These are phyloP conservation scores for Aspergillus flavus DNA, from an alignment of 2,329 filamentous ascomycete genomes.

Conservation along the genomic window DNA sequence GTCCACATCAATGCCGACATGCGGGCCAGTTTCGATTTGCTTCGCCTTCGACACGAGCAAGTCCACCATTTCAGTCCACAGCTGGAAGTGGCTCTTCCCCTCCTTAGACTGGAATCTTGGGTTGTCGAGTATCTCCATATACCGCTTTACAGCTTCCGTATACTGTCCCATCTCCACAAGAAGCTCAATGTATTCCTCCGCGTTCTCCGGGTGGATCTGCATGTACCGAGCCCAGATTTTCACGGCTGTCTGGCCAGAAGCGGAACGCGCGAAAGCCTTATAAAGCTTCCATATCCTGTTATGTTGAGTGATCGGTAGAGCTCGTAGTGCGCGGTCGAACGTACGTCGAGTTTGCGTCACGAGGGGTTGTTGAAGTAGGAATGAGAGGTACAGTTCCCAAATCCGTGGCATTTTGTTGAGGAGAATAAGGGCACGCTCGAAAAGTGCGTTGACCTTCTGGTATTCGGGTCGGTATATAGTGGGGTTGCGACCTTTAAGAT, in stretches of 20 bases:
- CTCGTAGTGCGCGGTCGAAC: conserved; percentile 89
- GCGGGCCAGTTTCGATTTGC: conserved; percentile 77
- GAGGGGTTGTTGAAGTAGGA: conserved; percentile 87
- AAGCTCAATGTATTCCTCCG: conserved; percentile 92
- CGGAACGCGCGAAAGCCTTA: conserved; percentile 85
- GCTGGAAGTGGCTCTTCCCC: conserved; percentile 90
- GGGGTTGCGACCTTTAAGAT: conserved; percentile 80
- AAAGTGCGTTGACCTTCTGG: conserved; percentile 90
- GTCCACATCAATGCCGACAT: conserved; percentile 85
- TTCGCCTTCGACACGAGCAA: conserved; percentile 87
- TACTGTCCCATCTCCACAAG: conserved; percentile 79
- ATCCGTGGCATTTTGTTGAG: conserved; percentile 99
- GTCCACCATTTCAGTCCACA: conserved; percentile 98
- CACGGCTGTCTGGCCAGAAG: conserved; percentile 84
- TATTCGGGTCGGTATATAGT: conserved; percentile 78
- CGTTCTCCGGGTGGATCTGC: conserved; percentile 93
- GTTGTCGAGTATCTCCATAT: conserved; percentile 91
- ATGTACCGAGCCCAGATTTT: conserved; percentile 95
- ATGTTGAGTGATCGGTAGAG: conserved; percentile 91
- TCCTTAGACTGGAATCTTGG: conserved; percentile 88
- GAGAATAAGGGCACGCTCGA: conserved; percentile 87
- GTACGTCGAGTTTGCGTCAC: conserved; percentile 83
- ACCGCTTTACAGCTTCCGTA: conserved; percentile 87
- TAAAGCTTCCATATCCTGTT: conserved; percentile 94
- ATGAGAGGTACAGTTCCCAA: conserved; percentile 96